phyloP scores from a whole-genome alignment of 805 yeast genomes.

The Lipomyces kockii region DNA sequence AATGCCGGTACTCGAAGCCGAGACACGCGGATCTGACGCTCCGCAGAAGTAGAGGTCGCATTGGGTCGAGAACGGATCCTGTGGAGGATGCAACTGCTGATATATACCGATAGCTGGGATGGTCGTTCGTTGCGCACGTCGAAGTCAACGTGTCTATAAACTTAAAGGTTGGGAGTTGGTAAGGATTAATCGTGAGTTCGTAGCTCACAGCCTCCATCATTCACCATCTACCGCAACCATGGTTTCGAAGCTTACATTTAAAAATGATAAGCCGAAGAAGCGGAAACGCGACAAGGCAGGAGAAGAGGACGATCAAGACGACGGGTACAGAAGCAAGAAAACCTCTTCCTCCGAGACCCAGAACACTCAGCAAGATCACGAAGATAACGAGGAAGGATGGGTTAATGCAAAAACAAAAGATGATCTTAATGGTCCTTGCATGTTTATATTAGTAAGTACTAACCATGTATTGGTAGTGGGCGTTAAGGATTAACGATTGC shows the following conservation, averaged over 20 bases:
- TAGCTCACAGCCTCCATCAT: too few species aligned
- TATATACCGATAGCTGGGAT: too few species aligned
- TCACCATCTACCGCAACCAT: conserved; percentile 30
- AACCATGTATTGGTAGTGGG: not conserved
- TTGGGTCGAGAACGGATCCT: not conserved
- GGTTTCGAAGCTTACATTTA: conserved; percentile 49
- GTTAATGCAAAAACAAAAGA: conserved; percentile 40
- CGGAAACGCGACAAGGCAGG: conserved; percentile 14
- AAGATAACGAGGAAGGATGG: conserved; percentile 38
- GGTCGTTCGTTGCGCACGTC: too few species aligned
- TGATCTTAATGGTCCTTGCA: conserved; percentile 47
- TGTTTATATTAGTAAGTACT: conserved; percentile 38
- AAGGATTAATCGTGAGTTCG: too few species aligned
- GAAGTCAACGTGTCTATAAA: not conserved
- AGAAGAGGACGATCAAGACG: conserved; percentile 25
- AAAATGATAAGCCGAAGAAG: conserved; percentile 45
- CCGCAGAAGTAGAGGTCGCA: conserved; percentile 7
- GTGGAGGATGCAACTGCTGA: not conserved
- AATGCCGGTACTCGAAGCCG: not conserved
- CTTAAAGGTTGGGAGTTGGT: not conserved
- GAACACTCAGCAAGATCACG: conserved; percentile 13
- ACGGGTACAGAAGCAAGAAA: conserved; percentile 12
- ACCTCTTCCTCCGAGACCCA: conserved; percentile 12
- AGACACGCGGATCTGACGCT: not conserved
- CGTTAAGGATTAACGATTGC: not conserved